Evolutionary conservation across 2,329 filamentous ascomycete species (phyloP).

Genomic region (Claviceps sp.): DNA sequence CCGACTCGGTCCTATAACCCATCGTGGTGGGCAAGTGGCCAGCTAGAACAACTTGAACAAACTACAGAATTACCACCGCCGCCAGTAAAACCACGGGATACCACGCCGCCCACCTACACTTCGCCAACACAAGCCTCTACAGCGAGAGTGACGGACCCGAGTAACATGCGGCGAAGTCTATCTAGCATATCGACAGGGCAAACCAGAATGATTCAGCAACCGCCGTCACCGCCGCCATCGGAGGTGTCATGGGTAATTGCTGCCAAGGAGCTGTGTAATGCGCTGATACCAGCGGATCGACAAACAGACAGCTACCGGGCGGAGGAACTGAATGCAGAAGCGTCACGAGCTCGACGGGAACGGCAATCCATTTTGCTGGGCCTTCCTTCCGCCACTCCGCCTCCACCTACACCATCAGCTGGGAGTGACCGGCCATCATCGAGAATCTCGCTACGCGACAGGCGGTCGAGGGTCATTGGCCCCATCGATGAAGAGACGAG

Average conservation of each 20-base stretch:
- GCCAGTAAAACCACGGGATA: constrained; percentile 39
- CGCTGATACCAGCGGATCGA: constrained; percentile 65
- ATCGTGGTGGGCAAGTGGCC: constrained; percentile 54
- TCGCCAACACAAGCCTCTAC: constrained; percentile 80
- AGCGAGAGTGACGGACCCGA: constrained; percentile 60
- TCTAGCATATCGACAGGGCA: constrained; percentile 33
- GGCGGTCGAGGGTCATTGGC: constrained; percentile 46
- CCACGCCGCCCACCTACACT: constrained; percentile 59
- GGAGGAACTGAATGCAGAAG: constrained; percentile 65
- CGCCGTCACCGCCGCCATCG: constrained; percentile 56
- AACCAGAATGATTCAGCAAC: constrained; percentile 16
- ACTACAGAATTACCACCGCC: constrained; percentile 36
- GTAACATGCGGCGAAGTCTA: constrained; percentile 50
- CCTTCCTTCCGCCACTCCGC: constrained; percentile 5
- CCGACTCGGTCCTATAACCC: constrained; percentile 43
- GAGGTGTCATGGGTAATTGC: constrained; percentile 78
- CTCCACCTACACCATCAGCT: constrained; percentile 7
- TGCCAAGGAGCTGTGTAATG: constrained; percentile 67
- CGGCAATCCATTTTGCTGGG: constrained; percentile 39
- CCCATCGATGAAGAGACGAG: constrained; percentile 32
- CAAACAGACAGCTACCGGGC: constrained; percentile 63
- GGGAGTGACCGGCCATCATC: constrained; percentile 31
- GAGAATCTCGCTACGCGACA: constrained; percentile 60
- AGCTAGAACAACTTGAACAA: constrained; percentile 57
- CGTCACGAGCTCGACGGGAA: constrained; percentile 49